Evolutionary conservation across 2,329 filamentous ascomycete species (phyloP), one percentile per base, ranked within the genome.

Genomic region (Neofusicoccum ribis): DNA sequence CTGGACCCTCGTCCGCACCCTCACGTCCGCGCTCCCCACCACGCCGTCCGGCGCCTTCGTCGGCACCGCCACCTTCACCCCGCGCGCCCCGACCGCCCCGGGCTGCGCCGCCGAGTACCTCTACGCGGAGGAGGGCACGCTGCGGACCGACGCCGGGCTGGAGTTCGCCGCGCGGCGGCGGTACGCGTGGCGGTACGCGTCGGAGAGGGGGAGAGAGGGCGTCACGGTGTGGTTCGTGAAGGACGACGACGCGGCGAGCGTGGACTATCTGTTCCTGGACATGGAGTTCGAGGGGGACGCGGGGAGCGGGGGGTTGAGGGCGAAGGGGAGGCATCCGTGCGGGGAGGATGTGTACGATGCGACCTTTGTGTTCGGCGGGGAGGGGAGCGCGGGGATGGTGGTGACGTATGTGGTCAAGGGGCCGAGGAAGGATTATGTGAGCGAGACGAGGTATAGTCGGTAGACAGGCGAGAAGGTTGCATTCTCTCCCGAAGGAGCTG

Each of bases 251-350:
- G 76, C 82, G 15, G 80, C 81, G 63, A 82, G 83, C 3, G 86
- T 89, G 0, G 91, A 93, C 70, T 92, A 91, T 65, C 77, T 93
- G 20, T 94, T 94, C 72, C 89, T 93, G 68, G 85, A 90, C 69
- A 79, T 93, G n/a, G 85, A 51, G 23, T 47, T 91, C 5, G 65
- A 66, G 36, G 54, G 51, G 31, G 50, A 72, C 4, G 67, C 63
- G 11, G 67, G 68, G 1, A 67, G 61, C 41, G 69, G 66, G 27
- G 72, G 72, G 2, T 68, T 73, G 0, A 76, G 87, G 85, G 75
- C 77, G 0, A 86, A 82, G 68, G 87, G 88, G 1, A 86, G 85
- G 14, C 91, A 94, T 76, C 76, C 92, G 2, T 93, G 91, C 74
- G 84, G 88, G 3, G 82, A 88, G 60, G 91, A 94, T 72, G 84